These are phyloP conservation scores for Pyrenophora teres DNA, from an alignment of 2,329 filamentous ascomycete species.

Conservation along the genomic window DNA sequence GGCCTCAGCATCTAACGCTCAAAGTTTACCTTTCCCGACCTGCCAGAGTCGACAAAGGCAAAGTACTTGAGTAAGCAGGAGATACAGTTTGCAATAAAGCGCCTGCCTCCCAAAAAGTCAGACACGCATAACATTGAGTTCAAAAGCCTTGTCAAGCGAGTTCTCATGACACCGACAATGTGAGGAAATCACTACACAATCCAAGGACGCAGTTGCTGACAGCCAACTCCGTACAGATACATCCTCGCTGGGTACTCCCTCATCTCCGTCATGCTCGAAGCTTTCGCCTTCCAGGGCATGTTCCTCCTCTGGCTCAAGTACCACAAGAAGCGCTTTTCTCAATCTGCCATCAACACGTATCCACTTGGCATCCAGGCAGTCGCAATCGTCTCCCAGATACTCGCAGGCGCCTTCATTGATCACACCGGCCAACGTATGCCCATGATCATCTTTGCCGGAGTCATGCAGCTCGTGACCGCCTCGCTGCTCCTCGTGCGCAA, in stretches of 20 bases:
- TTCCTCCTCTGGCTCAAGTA: slow-evolving; percentile 29
- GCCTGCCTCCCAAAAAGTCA: slow-evolving; percentile 26
- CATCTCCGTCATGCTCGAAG: slow-evolving; percentile 41
- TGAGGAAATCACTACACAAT: not conserved
- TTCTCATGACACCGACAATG: slow-evolving; percentile 22
- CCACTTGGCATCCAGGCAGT: slow-evolving; percentile 62
- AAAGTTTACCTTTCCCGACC: slow-evolving; percentile 28
- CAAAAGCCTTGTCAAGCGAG: slow-evolving; percentile 21
- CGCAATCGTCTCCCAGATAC: slow-evolving; percentile 56
- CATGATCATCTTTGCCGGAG: slow-evolving; percentile 38
- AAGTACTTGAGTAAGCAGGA: slow-evolving; percentile 23
- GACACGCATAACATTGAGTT: slow-evolving; percentile 26
- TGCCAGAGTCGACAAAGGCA: slow-evolving; percentile 22
- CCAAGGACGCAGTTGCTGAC: not conserved
- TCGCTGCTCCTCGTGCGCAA: slow-evolving; percentile 39
- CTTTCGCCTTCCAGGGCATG: slow-evolving; percentile 32
- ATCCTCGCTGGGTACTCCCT: slow-evolving; percentile 47
- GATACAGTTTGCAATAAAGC: slow-evolving; percentile 22
- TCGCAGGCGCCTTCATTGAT: slow-evolving; percentile 45
- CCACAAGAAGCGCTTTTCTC: slow-evolving; percentile 28
- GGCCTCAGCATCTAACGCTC: not conserved
- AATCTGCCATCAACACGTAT: slow-evolving; percentile 61
- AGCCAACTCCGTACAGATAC: slow-evolving; percentile 32
- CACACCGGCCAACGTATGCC: slow-evolving; percentile 38
- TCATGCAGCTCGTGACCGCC: slow-evolving; percentile 40